Conservation (phyloP, 2,329 filamentous ascomycete species). For the Botryotinia globosa region DNA sequence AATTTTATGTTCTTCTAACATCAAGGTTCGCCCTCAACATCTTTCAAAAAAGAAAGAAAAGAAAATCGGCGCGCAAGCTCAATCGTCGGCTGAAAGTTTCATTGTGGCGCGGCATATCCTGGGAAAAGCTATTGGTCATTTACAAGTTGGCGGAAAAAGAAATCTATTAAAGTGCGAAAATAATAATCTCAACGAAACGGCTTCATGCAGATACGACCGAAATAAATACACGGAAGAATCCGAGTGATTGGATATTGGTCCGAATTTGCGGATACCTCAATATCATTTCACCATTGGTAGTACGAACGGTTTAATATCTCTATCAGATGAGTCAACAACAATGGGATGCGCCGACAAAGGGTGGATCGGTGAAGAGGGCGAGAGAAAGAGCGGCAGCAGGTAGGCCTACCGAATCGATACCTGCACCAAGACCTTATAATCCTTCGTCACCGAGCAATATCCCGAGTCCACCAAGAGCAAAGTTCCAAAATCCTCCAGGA, state of each 20-base stretch:
- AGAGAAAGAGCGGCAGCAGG: slow-evolving; percentile 52
- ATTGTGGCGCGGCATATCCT: slow-evolving; percentile 7
- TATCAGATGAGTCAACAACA: slow-evolving; percentile 35
- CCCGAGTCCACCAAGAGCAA: slow-evolving; percentile 26
- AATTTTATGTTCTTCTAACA: slow-evolving; percentile 24
- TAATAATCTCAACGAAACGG: slow-evolving; percentile 23
- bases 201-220: slow-evolving; percentile 38
- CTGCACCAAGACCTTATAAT: slow-evolving; percentile 26
- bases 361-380: slow-evolving; percentile 51
- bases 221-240: slow-evolving; percentile 27
- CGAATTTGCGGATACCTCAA: slow-evolving; percentile 24
- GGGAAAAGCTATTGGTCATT: not conserved
- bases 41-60: slow-evolving; percentile 4
- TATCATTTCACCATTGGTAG: slow-evolving; percentile 22
- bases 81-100: slow-evolving; percentile 17
- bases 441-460: slow-evolving; percentile 25
- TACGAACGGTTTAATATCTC: slow-evolving; percentile 16
- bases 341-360: slow-evolving; percentile 30
- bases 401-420: slow-evolving; percentile 34
- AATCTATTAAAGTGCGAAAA: slow-evolving; percentile 1
- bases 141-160: not conserved
- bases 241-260: slow-evolving; percentile 28
- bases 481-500: slow-evolving; percentile 31
- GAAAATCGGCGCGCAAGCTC: slow-evolving; percentile 12
- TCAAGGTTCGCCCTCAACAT: slow-evolving; percentile 29